phyloP scores from a whole-genome alignment of 208 protist species.

The Naegleria gruberi region DNA sequence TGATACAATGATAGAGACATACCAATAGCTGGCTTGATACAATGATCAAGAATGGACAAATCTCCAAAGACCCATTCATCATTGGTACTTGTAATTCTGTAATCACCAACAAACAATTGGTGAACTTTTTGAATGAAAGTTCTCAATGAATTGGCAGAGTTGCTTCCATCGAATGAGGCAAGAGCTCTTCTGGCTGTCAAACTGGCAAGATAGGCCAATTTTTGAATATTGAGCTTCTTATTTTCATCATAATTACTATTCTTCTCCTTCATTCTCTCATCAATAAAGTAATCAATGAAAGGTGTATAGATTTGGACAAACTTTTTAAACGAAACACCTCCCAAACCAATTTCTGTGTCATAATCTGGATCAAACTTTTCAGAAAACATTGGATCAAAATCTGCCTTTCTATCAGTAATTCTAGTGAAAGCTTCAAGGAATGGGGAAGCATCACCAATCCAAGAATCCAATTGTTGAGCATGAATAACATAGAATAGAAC shows the following conservation, averaged over 20 bases:
- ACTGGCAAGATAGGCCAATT: neutral
- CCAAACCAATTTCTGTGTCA: neutral
- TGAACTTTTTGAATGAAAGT: neutral
- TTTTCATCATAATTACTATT: neutral
- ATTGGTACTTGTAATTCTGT: neutral
- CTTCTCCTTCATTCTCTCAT: neutral
- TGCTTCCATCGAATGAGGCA: neutral
- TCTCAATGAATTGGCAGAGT: neutral
- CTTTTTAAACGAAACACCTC: neutral
- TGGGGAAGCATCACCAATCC: neutral
- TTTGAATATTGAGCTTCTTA: neutral
- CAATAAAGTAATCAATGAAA: neutral
- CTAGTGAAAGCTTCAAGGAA: neutral
- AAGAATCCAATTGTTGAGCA: neutral
- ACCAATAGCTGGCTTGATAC: neutral
- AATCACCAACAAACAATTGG: neutral
- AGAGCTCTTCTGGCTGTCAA: constrained; percentile 4
- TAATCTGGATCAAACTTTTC: neutral
- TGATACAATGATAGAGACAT: neutral
- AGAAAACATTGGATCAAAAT: neutral
- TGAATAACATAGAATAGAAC: neutral
- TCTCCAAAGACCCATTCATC: constrained; percentile 22
- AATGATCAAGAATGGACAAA: neutral
- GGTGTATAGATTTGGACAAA: neutral
- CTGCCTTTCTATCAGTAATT: neutral